A percentile compares a stretch with the other conserved stretches of the same genome.
phyloP scores from a whole-genome alignment of 202 grass and related monocot species.

The Dendrocalamus latiflorus region DNA sequence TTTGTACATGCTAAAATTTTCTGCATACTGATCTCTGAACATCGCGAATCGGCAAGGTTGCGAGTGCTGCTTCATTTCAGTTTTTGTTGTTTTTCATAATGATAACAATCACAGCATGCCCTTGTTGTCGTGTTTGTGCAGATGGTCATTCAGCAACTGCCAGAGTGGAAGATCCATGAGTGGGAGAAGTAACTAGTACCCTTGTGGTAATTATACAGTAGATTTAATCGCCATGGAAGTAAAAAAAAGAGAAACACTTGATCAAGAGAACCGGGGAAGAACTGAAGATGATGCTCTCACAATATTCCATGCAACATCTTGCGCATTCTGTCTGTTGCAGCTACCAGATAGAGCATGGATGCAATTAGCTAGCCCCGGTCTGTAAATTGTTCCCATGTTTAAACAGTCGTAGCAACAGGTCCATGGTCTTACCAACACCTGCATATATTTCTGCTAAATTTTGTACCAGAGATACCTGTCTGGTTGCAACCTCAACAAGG shows the following conservation, averaged over 20 bases:
- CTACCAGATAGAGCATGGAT: background rate
- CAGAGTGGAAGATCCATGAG: conserved; percentile 79
- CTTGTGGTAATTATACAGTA: background rate
- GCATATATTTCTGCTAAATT: no score
- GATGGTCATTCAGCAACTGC: conserved; percentile 91
- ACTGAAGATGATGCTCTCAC: background rate
- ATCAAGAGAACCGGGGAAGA: background rate
- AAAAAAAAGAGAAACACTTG: background rate
- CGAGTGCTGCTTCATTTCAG: background rate
- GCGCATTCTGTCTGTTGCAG: background rate
- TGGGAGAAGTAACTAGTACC: conserved; percentile 49
- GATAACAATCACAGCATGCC: background rate
- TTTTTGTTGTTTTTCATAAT: no score
- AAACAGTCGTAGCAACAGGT: no score
- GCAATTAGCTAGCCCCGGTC: background rate
- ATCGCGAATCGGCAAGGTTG: background rate
- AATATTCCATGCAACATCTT: background rate
- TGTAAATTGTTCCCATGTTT: no score
- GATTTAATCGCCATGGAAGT: background rate
- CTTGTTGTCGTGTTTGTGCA: conserved; percentile 17
- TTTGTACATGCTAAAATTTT: background rate
- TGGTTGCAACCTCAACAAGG: no score
- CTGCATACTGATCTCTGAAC: background rate
- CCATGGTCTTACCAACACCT: no score
- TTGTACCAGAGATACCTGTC: no score